These are phyloP conservation scores for Phytophthora ramorum DNA, from an alignment of 352 stramenopile genomes.

Conservation along the genomic window DNA sequence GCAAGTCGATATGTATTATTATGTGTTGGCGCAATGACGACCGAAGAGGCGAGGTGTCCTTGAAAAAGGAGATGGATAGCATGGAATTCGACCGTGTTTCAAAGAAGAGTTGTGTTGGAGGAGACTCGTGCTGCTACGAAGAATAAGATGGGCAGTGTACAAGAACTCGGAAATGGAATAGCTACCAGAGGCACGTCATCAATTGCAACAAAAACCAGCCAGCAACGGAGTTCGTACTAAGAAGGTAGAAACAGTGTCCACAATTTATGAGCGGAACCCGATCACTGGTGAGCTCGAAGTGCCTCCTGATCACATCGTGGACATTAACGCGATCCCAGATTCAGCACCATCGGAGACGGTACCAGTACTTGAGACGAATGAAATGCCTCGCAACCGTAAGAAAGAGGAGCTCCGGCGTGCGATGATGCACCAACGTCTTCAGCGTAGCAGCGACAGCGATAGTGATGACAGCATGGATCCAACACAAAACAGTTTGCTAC, in stretches of 20 bases:
- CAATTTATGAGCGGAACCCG: slow-evolving; percentile 46
- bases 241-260: slow-evolving; percentile 12
- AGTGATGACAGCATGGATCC: slow-evolving; percentile 6
- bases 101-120: slow-evolving; percentile 23
- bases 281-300: slow-evolving; percentile 46
- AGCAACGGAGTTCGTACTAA: slow-evolving; percentile 35
- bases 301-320: slow-evolving; percentile 48
- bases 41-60: slow-evolving; percentile 12
- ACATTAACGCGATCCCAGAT: slow-evolving; percentile 9
- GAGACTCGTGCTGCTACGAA: slow-evolving; percentile 2
- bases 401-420: slow-evolving; percentile 41
- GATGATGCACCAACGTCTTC: slow-evolving; percentile 25
- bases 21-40: slow-evolving; percentile 14
- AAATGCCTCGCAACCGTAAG: slow-evolving; percentile 36
- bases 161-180: background rate
- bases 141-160: background rate
- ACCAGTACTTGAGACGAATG: background rate
- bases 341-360: background rate
- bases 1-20: no score
- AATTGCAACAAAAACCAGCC: slow-evolving; percentile 46
- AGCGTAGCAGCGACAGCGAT: slow-evolving; percentile 12
- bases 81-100: slow-evolving; percentile 33
- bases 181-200: slow-evolving; percentile 21
- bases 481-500: slow-evolving; percentile 15
- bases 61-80: slow-evolving; percentile 26